Conservation (phyloP, 257 asterid species). For the Fraxinus cuspidata region DNA sequence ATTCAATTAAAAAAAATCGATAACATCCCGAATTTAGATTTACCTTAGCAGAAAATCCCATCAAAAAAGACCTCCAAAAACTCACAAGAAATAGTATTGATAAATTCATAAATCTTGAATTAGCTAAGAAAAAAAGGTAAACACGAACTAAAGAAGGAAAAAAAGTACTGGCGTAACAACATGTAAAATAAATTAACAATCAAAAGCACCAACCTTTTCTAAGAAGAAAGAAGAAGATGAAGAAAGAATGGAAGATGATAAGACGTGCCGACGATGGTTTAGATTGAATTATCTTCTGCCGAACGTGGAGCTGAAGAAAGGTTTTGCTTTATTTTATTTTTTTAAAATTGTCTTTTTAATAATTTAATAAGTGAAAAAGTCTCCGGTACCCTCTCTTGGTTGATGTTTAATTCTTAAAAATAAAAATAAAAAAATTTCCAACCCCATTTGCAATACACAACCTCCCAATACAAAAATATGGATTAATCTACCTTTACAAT, state of each 20-base stretch:
- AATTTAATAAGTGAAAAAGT: no score
- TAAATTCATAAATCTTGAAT: neutral
- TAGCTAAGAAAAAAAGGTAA: neutral
- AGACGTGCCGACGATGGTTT: neutral
- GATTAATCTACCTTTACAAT: no score
- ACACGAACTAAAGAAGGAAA: neutral
- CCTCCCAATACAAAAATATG: no score
- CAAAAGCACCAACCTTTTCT: neutral
- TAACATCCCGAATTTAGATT: neutral
- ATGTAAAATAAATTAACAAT: neutral
- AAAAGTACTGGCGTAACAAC: neutral
- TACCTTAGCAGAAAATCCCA: neutral
- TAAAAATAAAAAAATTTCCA: no score
- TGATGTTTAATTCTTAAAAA: no score
- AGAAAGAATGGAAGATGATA: neutral
- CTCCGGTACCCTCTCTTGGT: no score
- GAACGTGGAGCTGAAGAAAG: neutral
- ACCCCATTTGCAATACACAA: no score
- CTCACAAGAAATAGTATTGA: neutral
- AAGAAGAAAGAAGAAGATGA: neutral
- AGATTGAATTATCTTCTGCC: neutral
- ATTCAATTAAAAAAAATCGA: neutral
- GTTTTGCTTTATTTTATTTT: neutral
- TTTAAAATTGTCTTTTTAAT: no score
- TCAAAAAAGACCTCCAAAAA: neutral